These are phyloP conservation scores for Arabidopsis suecica DNA, from an alignment of 345 rosid species.

Conservation along the genomic window DNA sequence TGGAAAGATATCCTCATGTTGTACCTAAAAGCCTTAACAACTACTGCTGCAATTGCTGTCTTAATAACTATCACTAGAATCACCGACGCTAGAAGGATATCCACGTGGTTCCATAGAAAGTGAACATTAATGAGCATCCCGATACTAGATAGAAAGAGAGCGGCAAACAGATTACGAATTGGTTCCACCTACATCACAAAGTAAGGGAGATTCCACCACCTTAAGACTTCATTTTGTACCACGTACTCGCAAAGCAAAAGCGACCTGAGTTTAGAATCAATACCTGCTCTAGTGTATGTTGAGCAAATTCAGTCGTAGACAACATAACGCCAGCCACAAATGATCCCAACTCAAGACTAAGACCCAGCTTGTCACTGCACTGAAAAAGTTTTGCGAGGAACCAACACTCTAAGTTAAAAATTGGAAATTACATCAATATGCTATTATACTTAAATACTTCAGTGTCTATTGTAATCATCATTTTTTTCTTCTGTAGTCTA, in stretches of 20 bases:
- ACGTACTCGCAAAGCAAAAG: background rate
- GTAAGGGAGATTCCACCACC: conserved; percentile 3
- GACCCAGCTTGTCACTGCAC: conserved; percentile 99
- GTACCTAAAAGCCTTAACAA: conserved; percentile 83
- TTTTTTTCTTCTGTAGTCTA: conserved; percentile 6
- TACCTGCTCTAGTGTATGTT: conserved; percentile 98
- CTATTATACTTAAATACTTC: conserved; percentile 3
- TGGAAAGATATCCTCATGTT: conserved; percentile 81
- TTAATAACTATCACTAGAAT: conserved; percentile 88
- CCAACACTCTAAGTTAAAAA: conserved; percentile 24
- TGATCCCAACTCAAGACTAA: conserved; percentile 99
- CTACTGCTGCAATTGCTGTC: conserved; percentile 76
- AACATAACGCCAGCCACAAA: conserved; percentile 99
- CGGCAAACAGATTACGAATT: conserved; percentile 92
- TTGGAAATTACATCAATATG: background rate
- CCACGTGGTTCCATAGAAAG: conserved; percentile 98
- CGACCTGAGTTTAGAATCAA: background rate
- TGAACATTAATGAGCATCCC: conserved; percentile 99
- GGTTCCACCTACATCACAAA: conserved; percentile 83
- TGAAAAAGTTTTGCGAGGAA: conserved; percentile 58
- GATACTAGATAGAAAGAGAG: conserved; percentile 95
- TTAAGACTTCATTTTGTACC: conserved; percentile 6
- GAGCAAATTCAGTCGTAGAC: conserved; percentile 94
- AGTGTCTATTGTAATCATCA: conserved; percentile 8
- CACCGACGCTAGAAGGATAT: conserved; percentile 94